A percentile compares a stretch with the other conserved stretches of the same genome.
These are phyloP conservation scores for Plasmodium vinckei DNA, from an alignment of 169 alveolate species.

Conservation along the genomic window DNA sequence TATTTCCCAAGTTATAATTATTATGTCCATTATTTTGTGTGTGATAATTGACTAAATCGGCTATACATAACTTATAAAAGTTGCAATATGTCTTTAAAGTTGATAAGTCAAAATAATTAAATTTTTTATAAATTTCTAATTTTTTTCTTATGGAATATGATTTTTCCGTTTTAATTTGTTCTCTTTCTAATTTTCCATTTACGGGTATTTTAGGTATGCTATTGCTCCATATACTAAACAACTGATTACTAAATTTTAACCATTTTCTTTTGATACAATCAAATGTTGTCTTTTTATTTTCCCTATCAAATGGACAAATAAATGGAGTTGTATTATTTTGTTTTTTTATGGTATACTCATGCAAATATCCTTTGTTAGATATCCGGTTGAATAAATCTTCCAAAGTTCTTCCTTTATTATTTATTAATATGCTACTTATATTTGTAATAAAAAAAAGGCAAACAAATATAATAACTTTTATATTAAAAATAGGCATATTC, in stretches of 20 bases:
- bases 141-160: constrained; percentile 14
- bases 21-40: constrained; percentile 1
- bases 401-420: constrained; percentile 14
- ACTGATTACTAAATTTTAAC: constrained; percentile 47
- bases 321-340: constrained; percentile 15
- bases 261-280: constrained; percentile 41
- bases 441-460: constrained; percentile 17
- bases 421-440: background rate
- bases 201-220: constrained; percentile 34
- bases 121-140: constrained; percentile 7
- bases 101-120: constrained; percentile 66
- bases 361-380: constrained; percentile 13
- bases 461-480: constrained; percentile 14
- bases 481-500: constrained; percentile 23
- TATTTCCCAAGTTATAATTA: constrained; percentile 1
- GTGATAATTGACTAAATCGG: constrained; percentile 28
- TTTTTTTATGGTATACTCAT: constrained; percentile 31
- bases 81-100: constrained; percentile 55
- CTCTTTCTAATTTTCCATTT: constrained; percentile 36
- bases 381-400: constrained; percentile 18
- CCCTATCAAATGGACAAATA: background rate
- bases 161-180: constrained; percentile 38
- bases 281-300: constrained; percentile 41
- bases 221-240: constrained; percentile 55
- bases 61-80: constrained; percentile 58